Evolutionary conservation across 192 early-diverging fungal species (phyloP).

Genomic region (Linnemannia schmuckeri): DNA sequence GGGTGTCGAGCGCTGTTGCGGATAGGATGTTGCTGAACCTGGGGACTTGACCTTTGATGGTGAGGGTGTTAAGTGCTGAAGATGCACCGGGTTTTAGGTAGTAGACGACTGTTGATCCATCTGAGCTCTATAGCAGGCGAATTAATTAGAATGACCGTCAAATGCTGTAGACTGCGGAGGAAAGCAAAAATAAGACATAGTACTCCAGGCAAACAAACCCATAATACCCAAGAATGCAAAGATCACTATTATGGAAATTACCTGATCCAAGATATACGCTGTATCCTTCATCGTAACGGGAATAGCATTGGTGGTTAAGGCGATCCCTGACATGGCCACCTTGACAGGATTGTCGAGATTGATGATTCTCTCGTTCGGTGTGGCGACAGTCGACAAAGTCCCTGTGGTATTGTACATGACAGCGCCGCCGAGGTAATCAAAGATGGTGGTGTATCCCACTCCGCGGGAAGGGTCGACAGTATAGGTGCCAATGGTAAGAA

Average conservation of each 20-base stretch:
- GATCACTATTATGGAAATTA: neutral
- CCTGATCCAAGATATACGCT: constrained; percentile 38
- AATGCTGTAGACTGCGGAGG: too few species aligned
- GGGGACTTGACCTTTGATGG: constrained; percentile 28
- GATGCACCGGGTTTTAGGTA: constrained; percentile 21
- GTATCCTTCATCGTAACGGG: constrained; percentile 24
- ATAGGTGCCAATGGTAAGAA: constrained; percentile 33
- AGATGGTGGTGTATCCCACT: constrained; percentile 26
- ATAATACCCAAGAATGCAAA: too few species aligned
- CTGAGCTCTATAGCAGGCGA: constrained; percentile 8
- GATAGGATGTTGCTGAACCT: constrained; percentile 9
- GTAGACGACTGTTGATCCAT: constrained; percentile 30
- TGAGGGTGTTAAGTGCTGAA: neutral
- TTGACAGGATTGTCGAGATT: constrained; percentile 2
- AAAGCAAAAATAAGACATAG: too few species aligned
- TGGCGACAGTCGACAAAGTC: neutral
- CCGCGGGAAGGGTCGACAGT: constrained; percentile 10
- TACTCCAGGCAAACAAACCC: too few species aligned
- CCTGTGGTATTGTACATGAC: constrained; percentile 17
- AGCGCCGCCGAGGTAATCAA: constrained; percentile 21
- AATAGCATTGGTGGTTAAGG: constrained; percentile 25
- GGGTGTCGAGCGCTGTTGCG: constrained; percentile 10
- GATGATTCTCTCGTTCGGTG: neutral
- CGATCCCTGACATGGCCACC: constrained; percentile 25
- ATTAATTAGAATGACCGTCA: neutral